Base-by-base conservation (phyloP, 352 stramenopile genomes). In the Nothophytophthora sp. region DNA sequence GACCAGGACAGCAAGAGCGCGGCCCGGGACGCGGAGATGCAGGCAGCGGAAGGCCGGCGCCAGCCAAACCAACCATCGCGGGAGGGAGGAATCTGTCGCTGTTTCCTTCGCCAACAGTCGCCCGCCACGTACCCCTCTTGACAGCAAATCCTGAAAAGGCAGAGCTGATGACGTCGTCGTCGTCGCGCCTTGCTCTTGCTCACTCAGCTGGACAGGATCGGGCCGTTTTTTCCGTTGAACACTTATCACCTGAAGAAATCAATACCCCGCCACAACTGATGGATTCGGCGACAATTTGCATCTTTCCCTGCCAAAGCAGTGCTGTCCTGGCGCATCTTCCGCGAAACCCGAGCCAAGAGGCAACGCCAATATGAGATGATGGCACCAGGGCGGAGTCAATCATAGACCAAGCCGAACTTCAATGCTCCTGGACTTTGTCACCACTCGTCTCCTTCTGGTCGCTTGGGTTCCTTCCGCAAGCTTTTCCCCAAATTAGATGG, bases 71-170 rank as follows among this genome's bases (percentile, higher is more conserved):
- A 15, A 8, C n/a, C 34, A 9, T 18, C 10, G 34, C 25, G 25
- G 16, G 38, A 46, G 23, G 22, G 16, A 46, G 3, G 20, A 19
- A 37, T 46, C 56, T 39, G 19, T 19, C 20, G 52, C 40, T 4
- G 29, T 34, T 62, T 55, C 41, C 37, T 50, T 29, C 48, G 44
- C 54, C 35, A 69, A 64, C 23, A 42, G 29, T 64, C 53, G 34
- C 46, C 29, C 25, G 34, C 38, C 58, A 67, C 50, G 50, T 53
- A 62, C 40, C 50, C 49, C 22, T n/a, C n/a, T n/a, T n/a, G n/a
- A n/a, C n/a, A n/a, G 12, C 30, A 40, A 63, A 63, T 70, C 50
- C 55, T 67, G 61, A 67, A 63, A 37, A 52, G 56, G 54, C 62
- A 51, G 55, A 54, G 54, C 35, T 10, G 39, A 59, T 52, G 52